Evolutionary conservation across 371 early-diverging fungal species (phyloP).

Genomic region (Haplosporangium sp.): DNA sequence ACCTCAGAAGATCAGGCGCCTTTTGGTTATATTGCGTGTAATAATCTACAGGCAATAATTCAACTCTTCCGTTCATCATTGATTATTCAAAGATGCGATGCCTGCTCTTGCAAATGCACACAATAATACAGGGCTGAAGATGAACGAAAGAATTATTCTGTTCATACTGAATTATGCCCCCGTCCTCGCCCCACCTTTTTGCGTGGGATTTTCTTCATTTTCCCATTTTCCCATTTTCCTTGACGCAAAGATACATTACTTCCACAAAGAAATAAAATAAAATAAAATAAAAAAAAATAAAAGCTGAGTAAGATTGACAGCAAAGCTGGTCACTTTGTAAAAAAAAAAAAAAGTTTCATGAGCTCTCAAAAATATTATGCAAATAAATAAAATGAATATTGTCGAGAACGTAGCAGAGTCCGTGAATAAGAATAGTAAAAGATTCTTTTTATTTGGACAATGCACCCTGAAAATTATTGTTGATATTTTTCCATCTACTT

Average conservation of each 20-base stretch:
- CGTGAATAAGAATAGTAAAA: background rate
- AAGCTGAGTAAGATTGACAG: background rate
- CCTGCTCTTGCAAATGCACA: too few species aligned
- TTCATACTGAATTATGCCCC: too few species aligned
- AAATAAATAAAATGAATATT: background rate
- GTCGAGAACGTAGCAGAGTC: background rate
- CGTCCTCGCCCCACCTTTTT: background rate
- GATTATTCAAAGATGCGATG: too few species aligned
- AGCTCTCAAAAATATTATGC: background rate
- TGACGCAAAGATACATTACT: too few species aligned
- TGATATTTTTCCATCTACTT: background rate
- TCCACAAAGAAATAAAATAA: too few species aligned
- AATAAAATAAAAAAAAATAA: too few species aligned
- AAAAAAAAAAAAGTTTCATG: background rate
- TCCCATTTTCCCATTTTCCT: background rate
- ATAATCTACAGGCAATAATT: background rate
- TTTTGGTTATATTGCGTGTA: background rate
- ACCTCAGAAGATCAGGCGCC: background rate
- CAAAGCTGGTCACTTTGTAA: background rate
- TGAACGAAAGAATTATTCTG: too few species aligned
- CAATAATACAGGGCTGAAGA: too few species aligned
- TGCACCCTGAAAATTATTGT: background rate
- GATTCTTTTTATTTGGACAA: background rate
- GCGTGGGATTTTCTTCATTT: conserved; percentile 6
- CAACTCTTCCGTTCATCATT: background rate